Conservation (phyloP, 148 eudicot species). For the Euryodendron excelsum region DNA sequence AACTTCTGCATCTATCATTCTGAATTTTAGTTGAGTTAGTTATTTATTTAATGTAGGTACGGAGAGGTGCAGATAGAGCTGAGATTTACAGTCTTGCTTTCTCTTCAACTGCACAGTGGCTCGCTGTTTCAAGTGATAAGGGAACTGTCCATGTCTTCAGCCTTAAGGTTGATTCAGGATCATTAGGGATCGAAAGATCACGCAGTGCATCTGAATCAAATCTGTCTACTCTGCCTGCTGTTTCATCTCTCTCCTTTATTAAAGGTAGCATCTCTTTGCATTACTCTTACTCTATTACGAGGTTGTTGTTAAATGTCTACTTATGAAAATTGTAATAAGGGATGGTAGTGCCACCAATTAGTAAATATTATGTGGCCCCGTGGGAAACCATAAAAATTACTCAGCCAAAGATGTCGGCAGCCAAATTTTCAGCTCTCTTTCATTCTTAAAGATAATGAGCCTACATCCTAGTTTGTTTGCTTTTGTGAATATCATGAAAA, state of each 20-base stretch:
- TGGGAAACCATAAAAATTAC: neutral
- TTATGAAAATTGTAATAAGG: neutral
- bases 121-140: slow-evolving; percentile 68
- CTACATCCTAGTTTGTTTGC: neutral
- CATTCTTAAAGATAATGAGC: neutral
- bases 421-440: neutral
- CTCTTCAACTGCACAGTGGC: slow-evolving; percentile 64
- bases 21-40: neutral
- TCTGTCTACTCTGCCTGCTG: slow-evolving; percentile 37
- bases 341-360: neutral
- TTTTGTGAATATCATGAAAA: neutral
- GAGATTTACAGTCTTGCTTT: slow-evolving; percentile 70
- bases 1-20: neutral
- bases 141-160: slow-evolving; percentile 76
- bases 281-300: neutral
- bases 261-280: slow-evolving; percentile 40
- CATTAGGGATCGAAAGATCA: slow-evolving; percentile 32
- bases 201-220: slow-evolving; percentile 38
- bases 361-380: neutral
- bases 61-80: slow-evolving; percentile 75
- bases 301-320: neutral
- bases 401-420: neutral
- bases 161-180: slow-evolving; percentile 60
- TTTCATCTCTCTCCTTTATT: slow-evolving; percentile 62
- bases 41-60: slow-evolving; percentile 39